Evolutionary conservation across 169 alveolate species (phyloP).

Genomic region (Hepatocystis sp.): DNA sequence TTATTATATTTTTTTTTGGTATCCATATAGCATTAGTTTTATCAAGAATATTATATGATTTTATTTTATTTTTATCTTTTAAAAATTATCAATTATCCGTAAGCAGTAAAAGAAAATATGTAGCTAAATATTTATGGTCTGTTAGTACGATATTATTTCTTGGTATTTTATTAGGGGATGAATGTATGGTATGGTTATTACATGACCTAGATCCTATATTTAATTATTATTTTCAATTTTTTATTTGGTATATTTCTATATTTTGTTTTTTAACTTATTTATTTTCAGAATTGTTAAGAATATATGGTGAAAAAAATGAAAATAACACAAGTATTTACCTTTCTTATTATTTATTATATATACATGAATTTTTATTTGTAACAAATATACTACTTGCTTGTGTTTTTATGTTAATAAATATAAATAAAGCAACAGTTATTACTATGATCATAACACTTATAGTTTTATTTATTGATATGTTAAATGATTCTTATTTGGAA

Average conservation of each 20-base stretch:
- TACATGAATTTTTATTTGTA: conserved; percentile 36
- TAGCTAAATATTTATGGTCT: conserved; percentile 70
- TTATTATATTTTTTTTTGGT: conserved; percentile 38
- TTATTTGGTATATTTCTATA: conserved; percentile 39
- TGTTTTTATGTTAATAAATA: conserved; percentile 39
- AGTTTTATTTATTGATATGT: conserved; percentile 51
- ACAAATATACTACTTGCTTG: conserved; percentile 34
- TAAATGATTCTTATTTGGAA: conserved; percentile 65
- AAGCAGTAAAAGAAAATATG: conserved; percentile 45
- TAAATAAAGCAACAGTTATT: conserved; percentile 43
- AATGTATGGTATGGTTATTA: conserved; percentile 68
- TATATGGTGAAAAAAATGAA: conserved; percentile 10
- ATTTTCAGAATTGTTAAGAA: conserved; percentile 2
- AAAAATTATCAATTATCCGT: conserved; percentile 33
- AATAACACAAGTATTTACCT: neutral
- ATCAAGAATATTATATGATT: conserved; percentile 65
- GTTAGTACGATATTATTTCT: conserved; percentile 36
- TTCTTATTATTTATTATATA: too few relatives aligned
- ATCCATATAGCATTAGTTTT: conserved; percentile 28
- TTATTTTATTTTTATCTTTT: conserved; percentile 19
- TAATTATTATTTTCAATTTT: conserved; percentile 68
- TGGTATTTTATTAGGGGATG: conserved; percentile 42
- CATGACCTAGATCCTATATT: conserved; percentile 68
- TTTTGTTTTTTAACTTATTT: conserved; percentile 14
- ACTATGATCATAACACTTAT: conserved; percentile 20